Percentiles rank a stretch among this genome's conserved stretches.
Conservation (phyloP, 148 eudicot species). For the Dysphania ambrosioides region DNA sequence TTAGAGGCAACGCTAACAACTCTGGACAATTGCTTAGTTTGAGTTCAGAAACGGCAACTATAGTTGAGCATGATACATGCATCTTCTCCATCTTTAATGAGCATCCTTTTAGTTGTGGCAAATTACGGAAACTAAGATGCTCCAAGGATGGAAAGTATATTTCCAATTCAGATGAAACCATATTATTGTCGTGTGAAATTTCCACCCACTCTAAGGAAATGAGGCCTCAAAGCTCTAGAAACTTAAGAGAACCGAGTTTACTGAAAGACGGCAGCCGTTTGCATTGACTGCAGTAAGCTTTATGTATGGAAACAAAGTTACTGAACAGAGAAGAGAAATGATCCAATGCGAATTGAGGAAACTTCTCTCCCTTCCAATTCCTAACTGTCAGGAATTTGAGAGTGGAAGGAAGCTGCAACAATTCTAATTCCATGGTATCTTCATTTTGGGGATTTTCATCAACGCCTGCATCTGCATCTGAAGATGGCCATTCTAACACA, state of each 20-base stretch:
- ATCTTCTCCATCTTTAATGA: too few relatives aligned
- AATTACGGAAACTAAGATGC: not conserved
- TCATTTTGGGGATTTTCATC: not conserved
- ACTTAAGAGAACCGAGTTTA: not conserved
- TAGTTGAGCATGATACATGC: too few relatives aligned
- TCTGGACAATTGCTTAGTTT: too few relatives aligned
- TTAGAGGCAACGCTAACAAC: too few relatives aligned
- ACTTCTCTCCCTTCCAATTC: not conserved
- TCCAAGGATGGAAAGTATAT: too few relatives aligned
- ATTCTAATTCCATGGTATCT: not conserved
- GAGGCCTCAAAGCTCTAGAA: not conserved
- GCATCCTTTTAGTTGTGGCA: too few relatives aligned
- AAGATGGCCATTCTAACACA: too few relatives aligned
- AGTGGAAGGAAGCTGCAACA: not conserved
- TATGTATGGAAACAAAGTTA: not conserved
- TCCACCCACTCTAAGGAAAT: not conserved
- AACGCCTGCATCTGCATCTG: too few relatives aligned
- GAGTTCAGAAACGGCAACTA: too few relatives aligned
- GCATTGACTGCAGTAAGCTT: not conserved
- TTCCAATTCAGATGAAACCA: not conserved
- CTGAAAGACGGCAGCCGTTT: not conserved
- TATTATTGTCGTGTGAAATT: not conserved
- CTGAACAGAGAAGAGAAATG: not conserved
- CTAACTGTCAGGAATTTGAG: not conserved
- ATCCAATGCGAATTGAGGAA: not conserved